Base-by-base conservation (phyloP, 805 yeast genomes). In the Yamadazyma laniorum region DNA sequence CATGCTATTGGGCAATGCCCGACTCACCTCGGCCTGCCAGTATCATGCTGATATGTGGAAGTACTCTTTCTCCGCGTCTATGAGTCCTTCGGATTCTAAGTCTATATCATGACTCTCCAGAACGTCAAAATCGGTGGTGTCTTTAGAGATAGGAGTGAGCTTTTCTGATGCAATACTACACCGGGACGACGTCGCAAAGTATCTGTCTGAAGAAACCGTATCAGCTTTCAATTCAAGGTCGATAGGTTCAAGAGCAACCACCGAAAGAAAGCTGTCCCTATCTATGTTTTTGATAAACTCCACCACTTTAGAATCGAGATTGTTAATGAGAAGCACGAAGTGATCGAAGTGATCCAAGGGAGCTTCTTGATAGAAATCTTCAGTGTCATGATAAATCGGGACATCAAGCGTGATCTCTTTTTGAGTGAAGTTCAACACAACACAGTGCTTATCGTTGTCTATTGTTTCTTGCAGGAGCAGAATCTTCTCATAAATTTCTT, bases 341-440 rank as follows among this genome's bases (percentile, higher is more conserved):
- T 32, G 35, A 5, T 18, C 15, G 11, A 21, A 23, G 7, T 32
- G 19, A 5, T 32, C 29, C 5, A 32, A 21, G n/a, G 12, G 8
- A 7, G 9, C 23, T n/a, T 32, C 28, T 16, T 23, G 22, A 15
- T 17, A 12, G 4, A 19, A 15, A 13, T 9, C 27, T 5, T 3
- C 22, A 3, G 28, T 23, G 21, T 15, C 17, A 9, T 21, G 9
- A 9, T 21, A 21, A 21, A 21, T 21, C 6, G 23, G 23, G 9
- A 21, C 9, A 6, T 21, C 23, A 21, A 21, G 9, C 9, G 23
- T 21, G 19, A 32, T 9, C 3, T 9, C 4, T n/a, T 12, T 14
- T 13, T 27, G 12, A 25, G 37, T 34, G 18, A 34, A 34, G 17
- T 34, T 34, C 5, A 34, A n/a, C 27, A 34, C 37, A 12, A 34